Evolutionary conservation across 2,329 filamentous ascomycete species (phyloP), one percentile per base, ranked within the genome.

Genomic region (Orbilia quercus): DNA sequence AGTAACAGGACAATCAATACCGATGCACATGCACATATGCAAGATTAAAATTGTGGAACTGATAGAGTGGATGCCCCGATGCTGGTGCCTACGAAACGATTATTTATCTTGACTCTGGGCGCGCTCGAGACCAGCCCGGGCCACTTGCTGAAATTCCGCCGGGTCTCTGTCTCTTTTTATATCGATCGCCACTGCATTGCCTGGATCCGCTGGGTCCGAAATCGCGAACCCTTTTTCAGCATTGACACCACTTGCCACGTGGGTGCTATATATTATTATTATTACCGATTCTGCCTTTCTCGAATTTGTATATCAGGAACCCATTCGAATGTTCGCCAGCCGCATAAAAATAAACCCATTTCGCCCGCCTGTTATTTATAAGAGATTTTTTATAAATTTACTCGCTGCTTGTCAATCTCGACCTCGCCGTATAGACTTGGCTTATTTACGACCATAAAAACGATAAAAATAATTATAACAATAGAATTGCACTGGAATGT

Each of bases 241-340:
- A n/a, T 47, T 42, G 22, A 11, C 50, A 9, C 28, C 28, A 9
- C 28, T 31, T 9, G 28, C 66, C 66, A 64, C 66, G 66, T 72
- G 66, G 66, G 66, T 64, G 62, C 48, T 64, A 62, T 62, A 53
- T 67, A 58, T 67, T n/a, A n/a, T n/a, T n/a, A n/a, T n/a, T n/a
- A n/a, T n/a, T n/a, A n/a, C n/a, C n/a, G n/a, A n/a, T n/a, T n/a
- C n/a, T n/a, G n/a, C n/a, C n/a, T n/a, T n/a, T n/a, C n/a, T n/a
- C n/a, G n/a, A n/a, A n/a, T n/a, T 31, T 31, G 28, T 31, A 31
- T 40, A 40, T 40, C 36, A 40, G 36, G 14, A 16, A 40, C 36
- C 36, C 36, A 5, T 5, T 40, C n/a, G n/a, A n/a, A n/a, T n/a
- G n/a, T n/a, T n/a, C n/a, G n/a, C n/a, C n/a, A n/a, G n/a, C n/a